Evolutionary conservation across 1,284 basidiomycete genomes (phyloP), one percentile per base, ranked within the genome.

Genomic region (Polyporus tsugae): DNA sequence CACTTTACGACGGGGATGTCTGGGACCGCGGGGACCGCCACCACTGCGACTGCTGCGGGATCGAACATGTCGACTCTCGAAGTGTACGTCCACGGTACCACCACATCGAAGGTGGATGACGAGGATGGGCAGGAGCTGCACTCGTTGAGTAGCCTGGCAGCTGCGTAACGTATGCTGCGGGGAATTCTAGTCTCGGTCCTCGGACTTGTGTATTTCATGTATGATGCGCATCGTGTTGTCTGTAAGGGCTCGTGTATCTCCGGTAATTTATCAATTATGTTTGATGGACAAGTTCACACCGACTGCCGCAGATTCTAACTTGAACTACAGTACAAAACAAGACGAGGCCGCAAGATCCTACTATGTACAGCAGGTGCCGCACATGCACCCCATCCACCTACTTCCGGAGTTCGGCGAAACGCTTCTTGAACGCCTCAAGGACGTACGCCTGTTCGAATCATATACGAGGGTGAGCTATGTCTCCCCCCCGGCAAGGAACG

Each of bases 61-160:
- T 11, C 46, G 13, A 35, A 33, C 35, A 22, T 36, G 15, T 39
- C 29, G 33, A 55, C n/a, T 36, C 49, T 66, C 33, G 60, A 66
- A 42, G 60, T 66, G 33, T 62, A 66, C 42, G 42, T 66, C 29
- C 46, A 66, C 25, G 44, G 39, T 9, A 61, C 29, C 7, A 62
- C 29, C 7, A 62, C 60, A 15, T 11, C 38, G 36, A 60, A 60
- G 25, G 41, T n/a, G n/a, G 60, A 62, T 17, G 22, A 39, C n/a
- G 59, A 60, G 59, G 11, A 36, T 42, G 46, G 10, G 10, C 46
- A 49, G 46, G 59, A 60, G 38, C 9, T 60, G 59, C 36, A 60
- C 38, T 39, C 41, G 38, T 10, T 42, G 19, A 60, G 59, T 36
- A 60, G 10, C 59, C 17, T 36, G 0, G 59, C 29, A 10, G 53